phyloP scores from a whole-genome alignment of 306 rosid genomes.

The Comarum palustre region DNA sequence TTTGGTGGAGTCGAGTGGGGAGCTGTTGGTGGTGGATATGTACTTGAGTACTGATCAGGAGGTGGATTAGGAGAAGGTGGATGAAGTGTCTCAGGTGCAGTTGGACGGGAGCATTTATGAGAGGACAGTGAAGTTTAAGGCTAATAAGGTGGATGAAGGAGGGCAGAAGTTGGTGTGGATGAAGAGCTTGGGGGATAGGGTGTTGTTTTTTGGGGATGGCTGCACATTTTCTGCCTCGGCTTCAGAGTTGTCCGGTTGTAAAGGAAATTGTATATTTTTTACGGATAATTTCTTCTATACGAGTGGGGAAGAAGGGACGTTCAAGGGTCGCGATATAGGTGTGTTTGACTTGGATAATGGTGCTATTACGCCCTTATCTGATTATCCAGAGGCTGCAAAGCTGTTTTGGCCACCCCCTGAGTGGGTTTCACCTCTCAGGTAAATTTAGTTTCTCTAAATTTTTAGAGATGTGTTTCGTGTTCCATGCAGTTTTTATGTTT shows the following conservation, averaged over 20 bases:
- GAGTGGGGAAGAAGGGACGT: slow-evolving; percentile 25
- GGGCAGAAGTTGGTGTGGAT: slow-evolving; percentile 57
- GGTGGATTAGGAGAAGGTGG: slow-evolving; percentile 17
- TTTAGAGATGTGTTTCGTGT: slow-evolving; percentile 13
- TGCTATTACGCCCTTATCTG: slow-evolving; percentile 41
- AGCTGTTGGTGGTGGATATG: slow-evolving; percentile 64
- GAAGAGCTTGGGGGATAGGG: slow-evolving; percentile 50
- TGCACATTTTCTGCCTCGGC: slow-evolving; percentile 59
- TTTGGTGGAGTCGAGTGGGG: slow-evolving; percentile 59
- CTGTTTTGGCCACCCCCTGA: slow-evolving; percentile 77
- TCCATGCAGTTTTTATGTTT: slow-evolving; percentile 1
- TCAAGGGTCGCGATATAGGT: slow-evolving; percentile 43
- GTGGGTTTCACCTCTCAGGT: slow-evolving; percentile 46
- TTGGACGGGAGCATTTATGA: slow-evolving; percentile 34
- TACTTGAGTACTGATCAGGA: slow-evolving; percentile 30
- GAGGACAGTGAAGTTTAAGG: slow-evolving; percentile 53
- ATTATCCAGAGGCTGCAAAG: slow-evolving; percentile 42
- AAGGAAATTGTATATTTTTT: slow-evolving; percentile 62
- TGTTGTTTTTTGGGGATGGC: slow-evolving; percentile 72
- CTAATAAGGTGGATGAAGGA: slow-evolving; percentile 41
- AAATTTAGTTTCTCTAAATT: slow-evolving; percentile 17
- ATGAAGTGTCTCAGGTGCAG: slow-evolving; percentile 10
- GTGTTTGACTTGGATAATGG: slow-evolving; percentile 49
- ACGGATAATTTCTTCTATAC: slow-evolving; percentile 43
- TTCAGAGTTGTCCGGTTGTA: slow-evolving; percentile 36